Conservation (phyloP, 2,329 filamentous ascomycete genomes). For the Chrysoporthe cubensis region DNA sequence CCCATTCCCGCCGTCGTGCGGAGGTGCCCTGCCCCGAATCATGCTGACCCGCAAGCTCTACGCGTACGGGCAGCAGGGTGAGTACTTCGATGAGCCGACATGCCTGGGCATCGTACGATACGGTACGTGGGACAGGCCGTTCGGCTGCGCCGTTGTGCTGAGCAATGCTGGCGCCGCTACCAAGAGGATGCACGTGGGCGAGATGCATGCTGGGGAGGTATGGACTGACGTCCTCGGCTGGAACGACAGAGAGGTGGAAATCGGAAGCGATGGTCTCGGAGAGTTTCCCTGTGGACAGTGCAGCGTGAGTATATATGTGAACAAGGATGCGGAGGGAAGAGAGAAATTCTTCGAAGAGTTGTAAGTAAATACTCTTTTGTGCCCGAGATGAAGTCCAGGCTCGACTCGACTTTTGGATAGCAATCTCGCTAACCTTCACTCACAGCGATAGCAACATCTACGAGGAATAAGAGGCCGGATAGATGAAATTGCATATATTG, state of each 20-base stretch:
- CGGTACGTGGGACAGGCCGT: slow-evolving; percentile 49
- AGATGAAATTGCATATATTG: background rate
- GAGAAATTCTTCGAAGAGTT: slow-evolving; percentile 47
- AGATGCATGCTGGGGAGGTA: slow-evolving; percentile 59
- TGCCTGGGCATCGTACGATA: slow-evolving; percentile 65
- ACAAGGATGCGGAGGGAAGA: slow-evolving; percentile 55
- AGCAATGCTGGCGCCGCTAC: slow-evolving; percentile 54
- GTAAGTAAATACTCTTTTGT: slow-evolving; percentile 37
- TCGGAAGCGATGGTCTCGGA: slow-evolving; percentile 64
- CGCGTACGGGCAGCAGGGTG: slow-evolving; percentile 67
- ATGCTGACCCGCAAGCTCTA: slow-evolving; percentile 67
- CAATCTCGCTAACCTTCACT: background rate
- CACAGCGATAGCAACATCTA: slow-evolving; percentile 37
- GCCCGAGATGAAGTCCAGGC: background rate
- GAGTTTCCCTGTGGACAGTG: slow-evolving; percentile 58
- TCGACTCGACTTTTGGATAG: background rate
- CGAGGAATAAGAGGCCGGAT: slow-evolving; percentile 29
- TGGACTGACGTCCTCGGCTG: slow-evolving; percentile 68
- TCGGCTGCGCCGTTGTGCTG: slow-evolving; percentile 60
- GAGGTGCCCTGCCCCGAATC: slow-evolving; percentile 59
- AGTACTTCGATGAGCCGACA: slow-evolving; percentile 64
- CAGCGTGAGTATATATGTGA: slow-evolving; percentile 65
- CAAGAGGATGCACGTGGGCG: slow-evolving; percentile 68
- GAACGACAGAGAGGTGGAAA: slow-evolving; percentile 57
- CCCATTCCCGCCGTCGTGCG: slow-evolving; percentile 55